Evolutionary conservation across 371 early-diverging fungal species (phyloP).

Genomic region (Mortierella sp.): DNA sequence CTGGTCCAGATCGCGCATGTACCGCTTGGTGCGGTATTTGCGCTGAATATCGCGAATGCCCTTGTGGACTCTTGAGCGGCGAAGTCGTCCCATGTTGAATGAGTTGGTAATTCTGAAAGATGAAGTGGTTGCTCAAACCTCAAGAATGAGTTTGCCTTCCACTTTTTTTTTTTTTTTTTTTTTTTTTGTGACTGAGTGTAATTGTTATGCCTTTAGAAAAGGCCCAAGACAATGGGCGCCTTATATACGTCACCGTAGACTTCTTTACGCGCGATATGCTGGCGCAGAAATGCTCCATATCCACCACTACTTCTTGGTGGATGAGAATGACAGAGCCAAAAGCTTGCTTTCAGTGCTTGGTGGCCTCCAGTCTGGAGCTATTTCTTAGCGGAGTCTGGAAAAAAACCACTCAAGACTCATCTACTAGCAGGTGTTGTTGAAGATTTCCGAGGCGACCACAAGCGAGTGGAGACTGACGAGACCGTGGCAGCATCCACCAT

Average conservation of each 20-base stretch:
- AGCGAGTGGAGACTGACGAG: neutral
- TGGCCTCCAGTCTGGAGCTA: neutral
- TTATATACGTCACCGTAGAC: no score
- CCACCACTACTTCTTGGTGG: neutral
- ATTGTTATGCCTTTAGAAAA: neutral
- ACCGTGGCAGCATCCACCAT: neutral
- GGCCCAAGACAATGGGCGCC: neutral
- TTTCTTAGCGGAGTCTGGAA: neutral
- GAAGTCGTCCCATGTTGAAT: conserved; percentile 66
- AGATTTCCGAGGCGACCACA: conserved; percentile 1
- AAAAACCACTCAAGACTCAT: neutral
- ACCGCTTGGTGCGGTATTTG: conserved; percentile 71
- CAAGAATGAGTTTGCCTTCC: no score
- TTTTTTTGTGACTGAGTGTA: conserved; percentile 16
- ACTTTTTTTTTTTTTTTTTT: conserved; percentile 7
- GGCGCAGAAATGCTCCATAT: neutral
- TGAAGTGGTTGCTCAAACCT: no score
- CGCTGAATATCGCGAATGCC: conserved; percentile 72
- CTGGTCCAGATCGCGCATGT: conserved; percentile 90
- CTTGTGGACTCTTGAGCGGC: conserved; percentile 76
- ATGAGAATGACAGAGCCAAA: conserved; percentile 1
- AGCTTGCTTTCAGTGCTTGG: neutral
- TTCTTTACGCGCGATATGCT: no score
- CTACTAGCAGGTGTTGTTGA: neutral
- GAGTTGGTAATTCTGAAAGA: neutral